These are phyloP conservation scores for Sporothrix pseudoabietina DNA, from an alignment of 2,329 filamentous ascomycete species.

Conservation along the genomic window DNA sequence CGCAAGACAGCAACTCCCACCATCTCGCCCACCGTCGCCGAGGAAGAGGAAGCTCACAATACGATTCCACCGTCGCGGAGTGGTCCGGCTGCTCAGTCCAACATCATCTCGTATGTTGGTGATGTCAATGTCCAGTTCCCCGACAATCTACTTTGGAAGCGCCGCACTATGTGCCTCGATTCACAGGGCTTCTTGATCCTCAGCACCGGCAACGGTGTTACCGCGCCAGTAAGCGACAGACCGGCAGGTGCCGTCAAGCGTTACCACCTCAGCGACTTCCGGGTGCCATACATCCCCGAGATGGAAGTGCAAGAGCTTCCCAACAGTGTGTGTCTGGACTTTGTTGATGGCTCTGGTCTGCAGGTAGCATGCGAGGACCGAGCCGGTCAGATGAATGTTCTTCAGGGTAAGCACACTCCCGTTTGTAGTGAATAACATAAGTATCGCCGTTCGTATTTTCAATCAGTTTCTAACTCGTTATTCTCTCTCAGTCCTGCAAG, in stretches of 20 bases:
- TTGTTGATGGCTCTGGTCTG: constrained; percentile 62
- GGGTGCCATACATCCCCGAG: constrained; percentile 77
- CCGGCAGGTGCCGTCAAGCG: constrained; percentile 61
- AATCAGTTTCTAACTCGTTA: not conserved
- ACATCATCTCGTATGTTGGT: constrained; percentile 69
- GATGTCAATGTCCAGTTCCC: constrained; percentile 98
- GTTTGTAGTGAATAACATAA: not conserved
- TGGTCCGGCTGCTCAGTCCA: constrained; percentile 39
- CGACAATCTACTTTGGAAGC: constrained; percentile 94
- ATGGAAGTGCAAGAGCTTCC: constrained; percentile 91
- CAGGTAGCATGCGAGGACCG: constrained; percentile 67
- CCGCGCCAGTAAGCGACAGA: constrained; percentile 50
- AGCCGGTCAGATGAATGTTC: constrained; percentile 56
- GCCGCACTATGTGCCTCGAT: constrained; percentile 84
- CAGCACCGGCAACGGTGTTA: constrained; percentile 64
- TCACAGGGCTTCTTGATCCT: constrained; percentile 81
- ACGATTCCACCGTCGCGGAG: constrained; percentile 28
- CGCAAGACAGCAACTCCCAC: constrained; percentile 51
- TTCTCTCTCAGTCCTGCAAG: constrained; percentile 45
- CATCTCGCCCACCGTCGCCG: constrained; percentile 55
- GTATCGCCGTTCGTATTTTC: not conserved
- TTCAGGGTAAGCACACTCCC: constrained; percentile 52
- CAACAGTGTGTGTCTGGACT: constrained; percentile 71
- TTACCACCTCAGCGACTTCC: constrained; percentile 85
- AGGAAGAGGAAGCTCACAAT: constrained; percentile 48